phyloP scores from a whole-genome alignment of 352 stramenopile genomes.

The Pythium coloratum region DNA sequence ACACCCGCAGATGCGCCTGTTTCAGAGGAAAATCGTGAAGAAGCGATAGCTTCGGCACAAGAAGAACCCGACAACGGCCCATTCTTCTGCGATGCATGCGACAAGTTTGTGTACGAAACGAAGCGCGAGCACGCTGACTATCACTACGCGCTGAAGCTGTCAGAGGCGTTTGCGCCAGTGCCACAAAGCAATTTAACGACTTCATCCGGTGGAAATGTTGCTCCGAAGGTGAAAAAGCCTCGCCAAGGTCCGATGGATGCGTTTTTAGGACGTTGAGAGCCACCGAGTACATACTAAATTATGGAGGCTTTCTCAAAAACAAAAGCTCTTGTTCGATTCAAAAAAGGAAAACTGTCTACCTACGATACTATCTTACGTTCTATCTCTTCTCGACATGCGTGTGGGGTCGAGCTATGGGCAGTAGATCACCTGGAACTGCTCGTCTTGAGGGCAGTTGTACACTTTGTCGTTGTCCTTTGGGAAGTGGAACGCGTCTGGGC shows the following conservation, averaged over 20 bases:
- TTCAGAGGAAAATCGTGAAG: neutral
- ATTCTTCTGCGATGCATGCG: constrained; percentile 28
- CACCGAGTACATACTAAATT: neutral
- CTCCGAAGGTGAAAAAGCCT: constrained; percentile 13
- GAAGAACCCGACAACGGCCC: neutral
- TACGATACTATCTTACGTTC: neutral
- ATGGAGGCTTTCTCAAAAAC: constrained; percentile 2
- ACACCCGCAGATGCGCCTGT: neutral
- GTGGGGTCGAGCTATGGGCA: constrained; percentile 21
- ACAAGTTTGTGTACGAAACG: constrained; percentile 33
- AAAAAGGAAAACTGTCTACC: constrained; percentile 1
- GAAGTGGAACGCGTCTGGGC: constrained; percentile 33
- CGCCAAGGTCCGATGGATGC: constrained; percentile 25
- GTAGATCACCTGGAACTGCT: constrained; percentile 36
- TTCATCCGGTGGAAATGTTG: neutral
- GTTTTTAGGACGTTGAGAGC: constrained; percentile 16
- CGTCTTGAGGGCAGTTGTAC: constrained; percentile 33
- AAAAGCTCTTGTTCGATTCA: neutral
- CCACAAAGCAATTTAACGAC: neutral
- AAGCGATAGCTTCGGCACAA: neutral
- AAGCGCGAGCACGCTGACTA: constrained; percentile 25
- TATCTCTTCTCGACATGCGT: neutral
- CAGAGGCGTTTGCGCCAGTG: constrained; percentile 15
- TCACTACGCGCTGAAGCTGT: constrained; percentile 27
- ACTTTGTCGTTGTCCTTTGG: constrained; percentile 34